Conservation (phyloP, 2,329 filamentous ascomycete genomes). For the Claviceps pusilla region DNA sequence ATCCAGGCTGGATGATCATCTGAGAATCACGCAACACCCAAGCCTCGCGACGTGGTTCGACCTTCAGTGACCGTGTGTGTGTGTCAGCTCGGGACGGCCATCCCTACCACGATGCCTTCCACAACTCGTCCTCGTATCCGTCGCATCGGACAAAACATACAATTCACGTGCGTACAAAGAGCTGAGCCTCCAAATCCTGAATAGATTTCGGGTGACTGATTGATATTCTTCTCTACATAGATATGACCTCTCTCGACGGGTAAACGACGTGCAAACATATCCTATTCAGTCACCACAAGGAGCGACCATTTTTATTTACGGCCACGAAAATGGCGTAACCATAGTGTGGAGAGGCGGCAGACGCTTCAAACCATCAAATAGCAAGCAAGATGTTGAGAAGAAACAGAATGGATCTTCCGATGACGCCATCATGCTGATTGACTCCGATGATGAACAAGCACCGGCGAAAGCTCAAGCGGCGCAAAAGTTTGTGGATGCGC, state of each 20-base stretch:
- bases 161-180: conserved; percentile 27
- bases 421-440: conserved; percentile 46
- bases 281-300: conserved; percentile 48
- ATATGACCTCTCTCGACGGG: conserved; percentile 42
- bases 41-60: background rate
- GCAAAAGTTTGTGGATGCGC: conserved; percentile 33
- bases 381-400: conserved; percentile 18
- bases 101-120: conserved; percentile 16
- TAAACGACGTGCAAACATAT: conserved; percentile 46
- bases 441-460: conserved; percentile 44
- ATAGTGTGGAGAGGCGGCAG: conserved; percentile 48
- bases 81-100: conserved; percentile 3
- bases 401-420: conserved; percentile 38
- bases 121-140: conserved; percentile 25
- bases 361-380: conserved; percentile 35
- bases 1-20: background rate
- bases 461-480: conserved; percentile 18
- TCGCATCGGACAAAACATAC: conserved; percentile 33
- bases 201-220: background rate
- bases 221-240: conserved; percentile 19
- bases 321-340: conserved; percentile 47
- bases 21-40: background rate
- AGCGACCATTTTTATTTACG: conserved; percentile 47
- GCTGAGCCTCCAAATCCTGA: background rate
- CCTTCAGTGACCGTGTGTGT: background rate